Evolutionary conservation across 1,139 yeast genomes (phyloP).

Genomic region (Yamadazyma aaseri): DNA sequence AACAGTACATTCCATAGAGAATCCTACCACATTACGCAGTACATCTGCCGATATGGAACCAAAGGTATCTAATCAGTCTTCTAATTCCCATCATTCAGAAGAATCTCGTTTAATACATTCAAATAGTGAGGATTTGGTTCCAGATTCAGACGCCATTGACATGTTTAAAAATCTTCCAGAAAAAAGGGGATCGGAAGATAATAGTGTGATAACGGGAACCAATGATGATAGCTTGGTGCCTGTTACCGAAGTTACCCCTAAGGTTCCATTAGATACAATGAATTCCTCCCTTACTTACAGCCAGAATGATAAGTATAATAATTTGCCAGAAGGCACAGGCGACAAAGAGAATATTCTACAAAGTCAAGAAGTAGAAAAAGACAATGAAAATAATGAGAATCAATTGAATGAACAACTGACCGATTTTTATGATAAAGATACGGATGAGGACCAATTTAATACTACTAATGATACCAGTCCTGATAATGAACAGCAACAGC

Average conservation of each 20-base stretch:
- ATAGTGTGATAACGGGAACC: neutral
- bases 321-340: neutral
- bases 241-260: slow-evolving; percentile 1
- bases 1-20: neutral
- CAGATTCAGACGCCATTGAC: slow-evolving; percentile 2
- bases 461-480: neutral
- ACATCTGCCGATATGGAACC: neutral
- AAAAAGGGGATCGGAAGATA: neutral
- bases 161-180: slow-evolving; percentile 1
- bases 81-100: neutral
- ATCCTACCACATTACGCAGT: too few relatives aligned
- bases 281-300: neutral
- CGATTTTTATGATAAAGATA: neutral
- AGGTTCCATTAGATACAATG: slow-evolving; percentile 1
- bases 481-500: neutral
- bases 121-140: slow-evolving; percentile 3
- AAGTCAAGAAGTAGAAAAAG: neutral
- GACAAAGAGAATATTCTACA: neutral
- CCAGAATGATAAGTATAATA: neutral
- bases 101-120: neutral
- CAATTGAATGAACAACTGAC: neutral
- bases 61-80: neutral
- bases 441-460: neutral
- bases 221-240: slow-evolving; percentile 4
- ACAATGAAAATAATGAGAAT: neutral